These are phyloP conservation scores for Termitomyces sp. DNA, from an alignment of 768 basidiomycete genomes.

Conservation along the genomic window DNA sequence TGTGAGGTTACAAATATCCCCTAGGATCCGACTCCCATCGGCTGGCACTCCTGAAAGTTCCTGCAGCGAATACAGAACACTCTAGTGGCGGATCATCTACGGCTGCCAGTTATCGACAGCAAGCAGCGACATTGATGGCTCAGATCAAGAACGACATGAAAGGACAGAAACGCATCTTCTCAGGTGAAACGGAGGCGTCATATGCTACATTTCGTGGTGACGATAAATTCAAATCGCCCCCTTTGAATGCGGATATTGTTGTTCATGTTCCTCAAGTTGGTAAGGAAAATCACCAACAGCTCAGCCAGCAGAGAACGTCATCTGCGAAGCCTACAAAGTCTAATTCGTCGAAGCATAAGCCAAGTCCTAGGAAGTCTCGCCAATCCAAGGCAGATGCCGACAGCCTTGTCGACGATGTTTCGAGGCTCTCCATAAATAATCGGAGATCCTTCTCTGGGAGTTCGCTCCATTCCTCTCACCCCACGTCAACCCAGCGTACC, in stretches of 20 bases:
- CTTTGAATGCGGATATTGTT: constrained; percentile 14
- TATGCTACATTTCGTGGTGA: constrained; percentile 34
- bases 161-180: constrained; percentile 69
- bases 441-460: constrained; percentile 22
- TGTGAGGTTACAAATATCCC: constrained; percentile 1
- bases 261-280: constrained; percentile 14
- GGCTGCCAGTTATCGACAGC: constrained; percentile 66
- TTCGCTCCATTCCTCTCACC: constrained; percentile 14
- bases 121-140: constrained; percentile 80
- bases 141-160: constrained; percentile 81
- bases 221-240: constrained; percentile 21
- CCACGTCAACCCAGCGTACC: constrained; percentile 15
- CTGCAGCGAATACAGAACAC: constrained; percentile 21
- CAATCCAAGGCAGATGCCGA: constrained; percentile 34
- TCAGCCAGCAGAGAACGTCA: constrained; percentile 26
- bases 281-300: constrained; percentile 30
- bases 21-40: constrained; percentile 24
- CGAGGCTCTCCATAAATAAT: constrained; percentile 41
- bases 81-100: constrained; percentile 43
- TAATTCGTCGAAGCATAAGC: constrained; percentile 17
- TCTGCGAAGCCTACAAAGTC: constrained; percentile 10
- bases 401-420: constrained; percentile 36
- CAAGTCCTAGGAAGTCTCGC: constrained; percentile 43
- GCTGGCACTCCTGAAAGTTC: constrained; percentile 31
- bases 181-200: constrained; percentile 58